A percentile compares a stretch with the other conserved stretches of the same genome.
phyloP scores from a whole-genome alignment of 1,284 basidiomycete species.

The Irpex rosettiformis region DNA sequence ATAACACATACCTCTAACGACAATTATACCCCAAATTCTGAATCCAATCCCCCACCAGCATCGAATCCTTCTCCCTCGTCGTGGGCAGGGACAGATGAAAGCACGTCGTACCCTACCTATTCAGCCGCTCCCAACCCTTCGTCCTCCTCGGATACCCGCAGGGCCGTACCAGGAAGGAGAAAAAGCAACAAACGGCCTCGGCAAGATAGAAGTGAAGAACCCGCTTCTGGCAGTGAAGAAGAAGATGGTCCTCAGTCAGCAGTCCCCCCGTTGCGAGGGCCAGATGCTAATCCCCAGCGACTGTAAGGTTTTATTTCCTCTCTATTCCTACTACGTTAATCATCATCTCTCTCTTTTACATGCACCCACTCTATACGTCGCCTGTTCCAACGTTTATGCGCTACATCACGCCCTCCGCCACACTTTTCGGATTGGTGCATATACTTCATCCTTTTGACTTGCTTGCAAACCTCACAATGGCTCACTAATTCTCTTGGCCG shows the following conservation, averaged over 20 bases:
- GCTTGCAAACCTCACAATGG: background rate
- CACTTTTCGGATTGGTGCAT: slow-evolving; percentile 2
- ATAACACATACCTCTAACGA: background rate
- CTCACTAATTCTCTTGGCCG: slow-evolving; percentile 3
- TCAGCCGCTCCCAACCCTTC: slow-evolving; percentile 1
- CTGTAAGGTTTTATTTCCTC: slow-evolving; percentile 14
- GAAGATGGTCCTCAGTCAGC: slow-evolving; percentile 9
- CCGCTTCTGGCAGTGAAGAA: slow-evolving; percentile 15
- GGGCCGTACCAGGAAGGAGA: background rate
- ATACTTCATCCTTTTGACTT: background rate
- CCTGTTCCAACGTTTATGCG: background rate
- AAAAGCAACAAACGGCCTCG: slow-evolving; percentile 5
- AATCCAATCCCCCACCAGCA: background rate
- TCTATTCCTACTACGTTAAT: background rate
- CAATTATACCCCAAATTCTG: background rate
- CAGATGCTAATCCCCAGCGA: slow-evolving; percentile 11
- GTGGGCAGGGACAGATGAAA: background rate
- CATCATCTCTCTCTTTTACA: background rate
- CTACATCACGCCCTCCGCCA: background rate
- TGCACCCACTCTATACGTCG: background rate
- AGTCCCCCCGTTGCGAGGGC: slow-evolving; percentile 16
- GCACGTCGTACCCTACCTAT: background rate
- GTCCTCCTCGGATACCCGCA: background rate
- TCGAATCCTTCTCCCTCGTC: background rate
- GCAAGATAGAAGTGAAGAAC: background rate